A percentile compares a stretch with the other conserved stretches of the same genome.
These are phyloP conservation scores for Metschnikowia cubensis DNA, from an alignment of 805 yeast species.

Conservation along the genomic window DNA sequence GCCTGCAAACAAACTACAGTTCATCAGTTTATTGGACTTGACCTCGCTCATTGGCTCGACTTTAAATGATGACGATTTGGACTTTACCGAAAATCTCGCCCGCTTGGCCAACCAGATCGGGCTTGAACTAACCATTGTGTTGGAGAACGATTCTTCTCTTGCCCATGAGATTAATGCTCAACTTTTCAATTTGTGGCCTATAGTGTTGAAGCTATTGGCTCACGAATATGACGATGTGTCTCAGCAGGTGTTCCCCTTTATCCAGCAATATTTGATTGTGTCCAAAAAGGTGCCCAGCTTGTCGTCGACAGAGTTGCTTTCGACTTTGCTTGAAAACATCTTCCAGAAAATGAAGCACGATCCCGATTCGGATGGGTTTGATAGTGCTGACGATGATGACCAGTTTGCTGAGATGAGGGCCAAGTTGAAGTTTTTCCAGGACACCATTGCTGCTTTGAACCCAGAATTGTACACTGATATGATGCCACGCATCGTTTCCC, in stretches of 20 bases:
- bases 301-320: conserved; percentile 46
- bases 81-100: conserved; percentile 72
- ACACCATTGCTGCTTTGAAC: conserved; percentile 58
- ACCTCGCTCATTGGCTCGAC: conserved; percentile 46
- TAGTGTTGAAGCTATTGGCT: conserved; percentile 62
- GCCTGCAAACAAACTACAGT: conserved; percentile 62
- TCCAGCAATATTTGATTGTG: conserved; percentile 67
- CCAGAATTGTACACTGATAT: conserved; percentile 60
- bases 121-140: conserved; percentile 63
- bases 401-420: conserved; percentile 78
- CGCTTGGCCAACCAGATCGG: conserved; percentile 72
- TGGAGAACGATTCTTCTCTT: conserved; percentile 46
- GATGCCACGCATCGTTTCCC: conserved; percentile 55
- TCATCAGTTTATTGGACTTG: conserved; percentile 65
- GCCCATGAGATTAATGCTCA: conserved; percentile 35
- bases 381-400: conserved; percentile 38
- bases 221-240: conserved; percentile 90
- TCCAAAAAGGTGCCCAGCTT: conserved; percentile 52
- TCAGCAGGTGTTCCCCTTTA: conserved; percentile 74
- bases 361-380: conserved; percentile 60
- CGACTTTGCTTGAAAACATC: conserved; percentile 62
- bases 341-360: conserved; percentile 79
- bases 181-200: conserved; percentile 65
- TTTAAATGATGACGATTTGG: conserved; percentile 49
- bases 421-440: conserved; percentile 76